Conservation (phyloP, 495 filamentous ascomycete genomes). For the Penicillium coprophilum region DNA sequence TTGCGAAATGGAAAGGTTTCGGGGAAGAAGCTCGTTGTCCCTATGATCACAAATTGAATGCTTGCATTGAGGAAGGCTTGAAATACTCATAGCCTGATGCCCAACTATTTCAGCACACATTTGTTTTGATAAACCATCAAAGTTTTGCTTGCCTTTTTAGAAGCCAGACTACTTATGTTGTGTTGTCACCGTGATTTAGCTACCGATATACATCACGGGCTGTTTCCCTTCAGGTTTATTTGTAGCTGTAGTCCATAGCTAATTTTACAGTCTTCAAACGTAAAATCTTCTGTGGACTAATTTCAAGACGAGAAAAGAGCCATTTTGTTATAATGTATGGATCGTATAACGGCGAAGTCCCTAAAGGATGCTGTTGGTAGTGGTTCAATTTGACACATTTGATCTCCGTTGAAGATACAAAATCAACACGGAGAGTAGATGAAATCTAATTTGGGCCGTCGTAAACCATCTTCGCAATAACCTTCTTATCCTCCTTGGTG, state of each 20-base stretch:
- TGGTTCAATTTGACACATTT: not conserved
- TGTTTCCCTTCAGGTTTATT: no score
- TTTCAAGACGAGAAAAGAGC: no score
- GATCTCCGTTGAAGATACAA: not conserved
- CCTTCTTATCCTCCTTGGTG: conserved; percentile 50
- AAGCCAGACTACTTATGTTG: not conserved
- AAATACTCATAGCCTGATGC: not conserved
- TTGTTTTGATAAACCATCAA: not conserved
- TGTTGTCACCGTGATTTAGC: not conserved
- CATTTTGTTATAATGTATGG: not conserved
- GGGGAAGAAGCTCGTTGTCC: conserved; percentile 33
- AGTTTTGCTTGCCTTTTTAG: not conserved
- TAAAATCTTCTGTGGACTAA: no score
- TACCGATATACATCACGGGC: no score
- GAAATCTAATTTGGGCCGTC: not conserved
- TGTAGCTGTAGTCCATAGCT: not conserved
- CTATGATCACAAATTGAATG: not conserved
- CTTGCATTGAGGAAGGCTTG: not conserved
- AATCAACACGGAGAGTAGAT: not conserved
- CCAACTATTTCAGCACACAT: not conserved
- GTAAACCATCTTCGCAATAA: conserved; percentile 9
- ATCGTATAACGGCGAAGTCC: no score
- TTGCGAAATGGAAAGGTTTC: conserved; percentile 27
- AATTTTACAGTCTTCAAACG: not conserved
- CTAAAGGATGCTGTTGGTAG: no score